phyloP scores from a whole-genome alignment of 768 basidiomycete species.

The Termitomyces sp. region DNA sequence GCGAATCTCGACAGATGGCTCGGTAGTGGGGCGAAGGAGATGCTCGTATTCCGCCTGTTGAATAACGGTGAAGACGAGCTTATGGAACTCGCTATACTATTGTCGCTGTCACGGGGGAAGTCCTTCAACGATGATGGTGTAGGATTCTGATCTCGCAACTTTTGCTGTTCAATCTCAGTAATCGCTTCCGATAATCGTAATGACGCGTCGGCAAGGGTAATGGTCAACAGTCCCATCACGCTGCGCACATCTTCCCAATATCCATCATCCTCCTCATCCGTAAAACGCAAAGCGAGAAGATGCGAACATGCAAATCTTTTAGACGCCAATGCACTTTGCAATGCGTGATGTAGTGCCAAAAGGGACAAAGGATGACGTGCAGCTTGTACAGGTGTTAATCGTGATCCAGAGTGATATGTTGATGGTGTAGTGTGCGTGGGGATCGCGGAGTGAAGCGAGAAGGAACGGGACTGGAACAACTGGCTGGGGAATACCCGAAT shows the following conservation, averaged over 20 bases:
- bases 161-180: constrained; percentile 50
- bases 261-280: constrained; percentile 60
- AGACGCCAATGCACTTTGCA: constrained; percentile 64
- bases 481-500: constrained; percentile 33
- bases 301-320: constrained; percentile 78
- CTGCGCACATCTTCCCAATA: constrained; percentile 86
- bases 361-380: constrained; percentile 65
- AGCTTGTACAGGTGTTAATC: constrained; percentile 55
- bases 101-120: constrained; percentile 9
- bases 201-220: constrained; percentile 59
- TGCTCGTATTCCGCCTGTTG: constrained; percentile 5
- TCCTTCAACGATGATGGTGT: constrained; percentile 23
- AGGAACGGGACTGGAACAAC: constrained; percentile 22
- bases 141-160: constrained; percentile 44
- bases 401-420: constrained; percentile 42
- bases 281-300: constrained; percentile 71
- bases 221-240: constrained; percentile 65
- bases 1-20: constrained; percentile 65
- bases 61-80: not conserved
- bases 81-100: constrained; percentile 1
- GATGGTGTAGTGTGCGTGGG: constrained; percentile 21
- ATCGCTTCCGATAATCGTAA: constrained; percentile 57
- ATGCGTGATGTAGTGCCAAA: constrained; percentile 50
- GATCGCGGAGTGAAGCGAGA: constrained; percentile 23
- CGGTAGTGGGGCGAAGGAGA: constrained; percentile 71